Evolutionary conservation across 805 yeast species (phyloP), one percentile per base, ranked within the genome.

Genomic region (Candida hungchunana): DNA sequence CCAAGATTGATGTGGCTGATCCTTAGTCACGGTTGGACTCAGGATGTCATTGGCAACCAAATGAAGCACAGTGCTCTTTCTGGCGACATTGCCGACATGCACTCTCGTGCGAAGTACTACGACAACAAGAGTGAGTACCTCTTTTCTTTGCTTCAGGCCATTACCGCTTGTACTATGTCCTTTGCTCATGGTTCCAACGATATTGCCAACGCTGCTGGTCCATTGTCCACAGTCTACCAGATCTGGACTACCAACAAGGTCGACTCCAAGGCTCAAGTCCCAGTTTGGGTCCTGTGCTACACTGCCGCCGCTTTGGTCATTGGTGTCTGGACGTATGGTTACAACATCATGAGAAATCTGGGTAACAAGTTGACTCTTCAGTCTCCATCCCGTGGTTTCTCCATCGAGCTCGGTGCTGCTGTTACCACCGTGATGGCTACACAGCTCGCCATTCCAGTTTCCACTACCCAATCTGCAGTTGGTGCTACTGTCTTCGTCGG

Each of bases 101-200:
- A 79, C 56, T 46, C 64, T 22, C 64, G 64, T 39, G 76, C 87
- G 41, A 78, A 76, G 58, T 75, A 69, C 50, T 82, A 82, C 59
- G 84, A 80, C 55, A 77, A 75, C 71, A 77, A 77, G 58, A 64
- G 78, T 39, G 90, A 82, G 61, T 78, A 70, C 56, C 59, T 82
- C 45, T 82, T 73, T 56, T 75, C 89, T 4, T 63, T 80, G 43
- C 63, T 80, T 36, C 90, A 82, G 60, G 79, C 77, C 34, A 59
- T 81, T 44, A 81, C 89, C 27, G 89, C 90, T 12, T 72, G 78
- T 47, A 81, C 87, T 33, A 80, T 81, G 81, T 81, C 89, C 2
- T 80, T 82, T 58, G 85, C 89, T 6, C 90, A 82, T 53, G 90
- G 90, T 38, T 79, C 90, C 26, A 82, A 82, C 53, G 90, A 82